Conservation (phyloP, 768 basidiomycete species). For the Russula ochroleuca region DNA sequence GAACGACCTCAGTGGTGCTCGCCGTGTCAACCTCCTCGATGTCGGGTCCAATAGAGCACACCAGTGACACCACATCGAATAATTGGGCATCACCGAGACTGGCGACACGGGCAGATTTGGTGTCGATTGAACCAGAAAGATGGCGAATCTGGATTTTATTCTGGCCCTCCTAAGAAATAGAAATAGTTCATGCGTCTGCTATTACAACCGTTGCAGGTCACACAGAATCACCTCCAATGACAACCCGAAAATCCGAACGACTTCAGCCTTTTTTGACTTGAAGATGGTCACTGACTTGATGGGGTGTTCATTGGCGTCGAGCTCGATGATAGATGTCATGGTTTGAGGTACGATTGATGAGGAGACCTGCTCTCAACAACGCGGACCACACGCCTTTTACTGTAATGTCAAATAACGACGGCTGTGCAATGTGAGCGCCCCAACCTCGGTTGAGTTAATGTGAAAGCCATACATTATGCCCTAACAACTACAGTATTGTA, state of each 20-base stretch:
- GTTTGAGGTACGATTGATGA: not conserved
- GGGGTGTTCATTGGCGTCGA: constrained; percentile 36
- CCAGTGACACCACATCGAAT: constrained; percentile 54
- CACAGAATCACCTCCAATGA: constrained; percentile 44
- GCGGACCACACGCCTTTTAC: not conserved
- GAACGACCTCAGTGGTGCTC: constrained; percentile 27
- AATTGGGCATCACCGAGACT: constrained; percentile 47
- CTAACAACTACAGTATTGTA: too few relatives aligned
- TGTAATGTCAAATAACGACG: too few relatives aligned
- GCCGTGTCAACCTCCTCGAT: constrained; percentile 28
- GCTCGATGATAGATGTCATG: constrained; percentile 16
- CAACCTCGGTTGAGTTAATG: too few relatives aligned
- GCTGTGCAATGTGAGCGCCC: too few relatives aligned
- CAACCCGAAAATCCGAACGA: constrained; percentile 48
- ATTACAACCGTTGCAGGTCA: not conserved
- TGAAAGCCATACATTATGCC: too few relatives aligned
- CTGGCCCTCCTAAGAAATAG: constrained; percentile 43
- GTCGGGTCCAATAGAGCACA: constrained; percentile 44
- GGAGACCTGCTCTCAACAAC: not conserved
- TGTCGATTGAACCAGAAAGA: constrained; percentile 50
- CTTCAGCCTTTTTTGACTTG: constrained; percentile 52
- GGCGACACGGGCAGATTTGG: constrained; percentile 51
- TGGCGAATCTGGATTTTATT: constrained; percentile 48
- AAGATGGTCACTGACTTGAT: constrained; percentile 56
- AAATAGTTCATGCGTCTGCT: not conserved